Evolutionary conservation across 805 yeast species (phyloP), one percentile per base, ranked within the genome.

Genomic region (Wickerhamiella parazyma): DNA sequence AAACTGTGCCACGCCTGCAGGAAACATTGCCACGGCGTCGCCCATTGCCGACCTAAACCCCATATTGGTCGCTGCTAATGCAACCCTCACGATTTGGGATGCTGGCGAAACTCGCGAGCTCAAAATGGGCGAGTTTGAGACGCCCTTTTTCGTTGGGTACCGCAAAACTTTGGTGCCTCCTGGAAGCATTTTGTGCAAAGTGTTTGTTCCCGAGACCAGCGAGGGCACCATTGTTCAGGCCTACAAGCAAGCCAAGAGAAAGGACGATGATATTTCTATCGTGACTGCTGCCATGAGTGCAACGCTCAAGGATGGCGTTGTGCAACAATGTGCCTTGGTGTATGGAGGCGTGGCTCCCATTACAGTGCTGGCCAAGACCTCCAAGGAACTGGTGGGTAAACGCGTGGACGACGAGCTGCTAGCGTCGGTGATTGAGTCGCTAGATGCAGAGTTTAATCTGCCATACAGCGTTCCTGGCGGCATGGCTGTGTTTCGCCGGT

Each of bases 331-430:
- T 1, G 54, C 67, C 0, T 49, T 69, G 14, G 67, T 63, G 2
- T 69, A 64, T 45, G 73, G 73, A 22, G 73, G 73, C 36, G 69
- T 69, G 57, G 73, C 72, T 4, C 68, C 72, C 3, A 60, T 65
- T 55, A 68, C 73, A 1, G 62, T 62, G 2, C 59, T 61, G 22
- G 62, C 71, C 4, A 57, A 57, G 33, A 55, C 66, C 16, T 59
- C 70, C 1, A 59, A 56, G 40, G 51, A 37, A 3, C 45, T 57
- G 1, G 48, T 48, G 7, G 60, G 57, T 6, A 41, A 44, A 28
- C 24, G 36, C 2, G 49, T 65, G 8, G 8, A 33, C 5, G 36
- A 49, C 4, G 42, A 45, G 6, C 17, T 26, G 2, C 21, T 46
- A 2, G 38, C 33, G 2, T n/a, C 39, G 6, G 37, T 44, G 5